Evolutionary conservation across 2,329 filamentous ascomycete genomes (phyloP).

Genomic region (Fusarium begoniae): DNA sequence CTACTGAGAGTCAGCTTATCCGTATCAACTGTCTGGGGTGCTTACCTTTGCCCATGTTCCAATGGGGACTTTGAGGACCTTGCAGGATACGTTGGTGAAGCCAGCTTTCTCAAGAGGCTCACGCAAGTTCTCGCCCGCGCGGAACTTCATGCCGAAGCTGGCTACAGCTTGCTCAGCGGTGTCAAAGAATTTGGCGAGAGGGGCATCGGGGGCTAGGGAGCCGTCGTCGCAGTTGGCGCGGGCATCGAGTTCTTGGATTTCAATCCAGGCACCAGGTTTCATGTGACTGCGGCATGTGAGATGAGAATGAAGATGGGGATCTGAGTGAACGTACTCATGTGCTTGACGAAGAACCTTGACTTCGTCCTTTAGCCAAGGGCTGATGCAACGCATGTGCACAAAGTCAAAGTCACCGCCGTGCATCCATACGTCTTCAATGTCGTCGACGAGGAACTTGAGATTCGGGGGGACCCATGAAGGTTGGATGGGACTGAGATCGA

Average conservation of each 20-base stretch:
- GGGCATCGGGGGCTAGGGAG: constrained; percentile 47
- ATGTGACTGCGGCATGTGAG: constrained; percentile 5
- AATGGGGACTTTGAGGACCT: constrained; percentile 33
- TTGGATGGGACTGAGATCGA: constrained; percentile 41
- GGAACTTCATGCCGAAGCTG: constrained; percentile 49
- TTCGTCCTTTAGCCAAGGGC: constrained; percentile 33
- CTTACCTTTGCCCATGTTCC: constrained; percentile 35
- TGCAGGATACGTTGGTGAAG: constrained; percentile 31
- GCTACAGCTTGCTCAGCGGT: constrained; percentile 28
- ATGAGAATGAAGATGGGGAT: fast-evolving
- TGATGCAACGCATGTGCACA: constrained; percentile 39
- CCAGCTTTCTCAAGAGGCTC: constrained; percentile 26
- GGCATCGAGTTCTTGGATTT: constrained; percentile 50
- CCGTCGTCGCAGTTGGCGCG: constrained; percentile 51
- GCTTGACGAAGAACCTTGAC: constrained; percentile 28
- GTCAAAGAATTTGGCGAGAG: constrained; percentile 42
- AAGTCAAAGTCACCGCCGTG: constrained; percentile 33
- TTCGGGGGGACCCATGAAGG: constrained; percentile 51
- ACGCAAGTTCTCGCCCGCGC: constrained; percentile 24
- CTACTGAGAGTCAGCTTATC: neutral
- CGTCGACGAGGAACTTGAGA: constrained; percentile 51
- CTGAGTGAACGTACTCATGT: neutral
- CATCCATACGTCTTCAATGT: constrained; percentile 60
- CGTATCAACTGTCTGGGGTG: fast-evolving
- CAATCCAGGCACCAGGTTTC: constrained; percentile 35